These are phyloP conservation scores for Sphaceloma murrayae DNA, from an alignment of 2,329 filamentous ascomycete genomes.

Conservation along the genomic window DNA sequence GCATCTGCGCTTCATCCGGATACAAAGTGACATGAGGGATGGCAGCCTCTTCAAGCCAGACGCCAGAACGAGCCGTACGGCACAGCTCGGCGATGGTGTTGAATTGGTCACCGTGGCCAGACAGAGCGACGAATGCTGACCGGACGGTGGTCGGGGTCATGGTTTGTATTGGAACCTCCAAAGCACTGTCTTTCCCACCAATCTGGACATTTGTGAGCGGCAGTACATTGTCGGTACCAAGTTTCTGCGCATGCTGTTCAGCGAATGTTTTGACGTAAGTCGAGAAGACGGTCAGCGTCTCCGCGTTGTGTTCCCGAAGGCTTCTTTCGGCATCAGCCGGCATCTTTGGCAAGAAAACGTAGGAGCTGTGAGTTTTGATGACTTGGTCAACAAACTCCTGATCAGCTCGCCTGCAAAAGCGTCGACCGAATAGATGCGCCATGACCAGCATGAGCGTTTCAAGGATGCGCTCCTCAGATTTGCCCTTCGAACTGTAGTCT, in stretches of 20 bases:
- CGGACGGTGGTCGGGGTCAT: slow-evolving; percentile 42
- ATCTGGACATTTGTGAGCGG: slow-evolving; percentile 49
- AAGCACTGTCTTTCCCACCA: slow-evolving; percentile 24
- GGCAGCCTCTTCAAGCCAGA: slow-evolving; percentile 66
- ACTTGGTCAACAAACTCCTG: slow-evolving; percentile 40
- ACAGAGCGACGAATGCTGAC: slow-evolving; percentile 63
- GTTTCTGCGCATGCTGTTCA: slow-evolving; percentile 48
- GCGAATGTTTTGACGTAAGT: slow-evolving; percentile 62
- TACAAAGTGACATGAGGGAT: slow-evolving; percentile 59
- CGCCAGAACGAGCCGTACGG: slow-evolving; percentile 51
- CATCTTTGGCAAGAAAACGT: slow-evolving; percentile 56
- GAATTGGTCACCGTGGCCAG: slow-evolving; percentile 57
- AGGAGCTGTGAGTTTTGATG: slow-evolving; percentile 50
- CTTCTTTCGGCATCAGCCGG: slow-evolving; percentile 48
- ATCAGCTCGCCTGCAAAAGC: slow-evolving; percentile 41
- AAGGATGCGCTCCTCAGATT: slow-evolving; percentile 39
- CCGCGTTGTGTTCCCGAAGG: slow-evolving; percentile 52
- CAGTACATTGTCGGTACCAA: slow-evolving; percentile 42
- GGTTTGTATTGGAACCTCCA: slow-evolving; percentile 3
- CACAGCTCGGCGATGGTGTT: slow-evolving; percentile 58
- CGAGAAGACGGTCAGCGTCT: slow-evolving; percentile 57
- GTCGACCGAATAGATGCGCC: slow-evolving; percentile 59
- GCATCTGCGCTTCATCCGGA: slow-evolving; percentile 44
- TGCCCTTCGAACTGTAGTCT: slow-evolving; percentile 40
- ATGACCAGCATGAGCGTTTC: slow-evolving; percentile 58